A percentile compares a stretch with the other conserved stretches of the same genome.
Conservation (phyloP, 768 basidiomycete genomes). For the Podaxis rugospora region DNA sequence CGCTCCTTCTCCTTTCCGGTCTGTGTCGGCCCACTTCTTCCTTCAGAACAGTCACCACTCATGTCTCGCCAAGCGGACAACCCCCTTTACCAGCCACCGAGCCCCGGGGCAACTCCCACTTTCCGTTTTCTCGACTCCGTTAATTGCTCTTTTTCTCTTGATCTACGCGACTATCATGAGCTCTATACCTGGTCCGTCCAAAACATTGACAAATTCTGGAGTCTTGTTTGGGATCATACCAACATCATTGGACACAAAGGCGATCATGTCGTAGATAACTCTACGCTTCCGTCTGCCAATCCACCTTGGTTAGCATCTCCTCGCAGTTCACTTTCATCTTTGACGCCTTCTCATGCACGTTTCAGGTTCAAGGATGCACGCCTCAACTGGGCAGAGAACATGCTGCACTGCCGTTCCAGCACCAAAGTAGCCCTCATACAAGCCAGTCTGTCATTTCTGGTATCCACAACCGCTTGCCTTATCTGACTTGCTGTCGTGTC, state of each 20-base stretch:
- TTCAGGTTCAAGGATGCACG: constrained; percentile 51
- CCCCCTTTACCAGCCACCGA: constrained; percentile 40
- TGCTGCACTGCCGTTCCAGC: constrained; percentile 54
- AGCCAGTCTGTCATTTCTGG: constrained; percentile 46
- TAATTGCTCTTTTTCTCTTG: constrained; percentile 42
- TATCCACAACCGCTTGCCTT: constrained; percentile 12
- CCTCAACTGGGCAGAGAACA: constrained; percentile 82
- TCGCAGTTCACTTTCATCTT: constrained; percentile 7
- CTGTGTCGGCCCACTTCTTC: constrained; percentile 8
- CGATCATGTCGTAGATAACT: constrained; percentile 49
- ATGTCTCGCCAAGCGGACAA: constrained; percentile 13
- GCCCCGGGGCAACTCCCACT: constrained; percentile 38
- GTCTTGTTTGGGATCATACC: constrained; percentile 66
- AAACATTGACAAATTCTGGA: constrained; percentile 66
- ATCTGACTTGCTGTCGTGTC: constrained; percentile 14
- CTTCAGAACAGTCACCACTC: background rate
- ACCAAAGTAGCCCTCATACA: constrained; percentile 65
- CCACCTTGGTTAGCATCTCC: constrained; percentile 53
- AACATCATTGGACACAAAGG: constrained; percentile 61
- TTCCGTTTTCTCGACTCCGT: constrained; percentile 45
- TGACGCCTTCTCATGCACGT: constrained; percentile 10
- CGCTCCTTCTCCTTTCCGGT: background rate
- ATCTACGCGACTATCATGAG: constrained; percentile 53
- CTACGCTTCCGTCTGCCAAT: constrained; percentile 51
- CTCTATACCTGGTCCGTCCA: constrained; percentile 63